These are phyloP conservation scores for Microsporum ferrugineum DNA, from an alignment of 2,329 filamentous ascomycete genomes.

Conservation along the genomic window DNA sequence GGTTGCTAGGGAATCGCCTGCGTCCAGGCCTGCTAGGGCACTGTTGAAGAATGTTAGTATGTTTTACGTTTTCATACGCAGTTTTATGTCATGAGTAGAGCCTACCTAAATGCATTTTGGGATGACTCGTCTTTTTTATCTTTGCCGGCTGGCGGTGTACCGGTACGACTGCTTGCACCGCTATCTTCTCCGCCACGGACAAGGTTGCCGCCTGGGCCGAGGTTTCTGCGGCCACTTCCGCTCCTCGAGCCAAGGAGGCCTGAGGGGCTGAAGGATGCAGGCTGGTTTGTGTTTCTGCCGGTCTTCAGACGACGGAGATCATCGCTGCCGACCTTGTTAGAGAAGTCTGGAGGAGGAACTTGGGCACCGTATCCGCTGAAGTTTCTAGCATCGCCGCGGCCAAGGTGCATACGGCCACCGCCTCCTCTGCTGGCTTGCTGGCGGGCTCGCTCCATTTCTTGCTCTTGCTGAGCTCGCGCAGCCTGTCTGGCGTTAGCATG, in stretches of 20 bases:
- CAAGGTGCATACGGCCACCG: conserved; percentile 57
- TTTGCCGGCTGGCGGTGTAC: conserved; percentile 63
- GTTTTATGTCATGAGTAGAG: conserved; percentile 6
- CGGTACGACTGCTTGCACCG: conserved; percentile 74
- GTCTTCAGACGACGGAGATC: conserved; percentile 69
- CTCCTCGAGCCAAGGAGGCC: conserved; percentile 82
- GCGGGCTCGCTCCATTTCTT: conserved; percentile 52
- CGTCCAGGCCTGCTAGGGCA: conserved; percentile 39
- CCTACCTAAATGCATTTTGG: conserved; percentile 90
- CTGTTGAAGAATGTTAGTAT: conserved; percentile 19
- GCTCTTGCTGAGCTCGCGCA: conserved; percentile 65
- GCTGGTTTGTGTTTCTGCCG: conserved; percentile 51
- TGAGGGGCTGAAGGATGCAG: conserved; percentile 62
- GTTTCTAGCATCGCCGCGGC: conserved; percentile 76
- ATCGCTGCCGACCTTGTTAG: conserved; percentile 80
- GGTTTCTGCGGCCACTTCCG: conserved; percentile 56
- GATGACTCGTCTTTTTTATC: conserved; percentile 53
- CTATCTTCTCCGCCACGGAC: conserved; percentile 72
- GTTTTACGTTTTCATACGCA: neutral
- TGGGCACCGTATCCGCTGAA: conserved; percentile 59
- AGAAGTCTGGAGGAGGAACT: conserved; percentile 57
- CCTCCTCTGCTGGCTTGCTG: conserved; percentile 47
- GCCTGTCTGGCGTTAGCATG: conserved; percentile 34
- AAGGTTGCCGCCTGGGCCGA: conserved; percentile 63
- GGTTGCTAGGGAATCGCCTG: conserved; percentile 35